Conservation (phyloP, 164 flowering plant species). For the Macadamia integrifolia region DNA sequence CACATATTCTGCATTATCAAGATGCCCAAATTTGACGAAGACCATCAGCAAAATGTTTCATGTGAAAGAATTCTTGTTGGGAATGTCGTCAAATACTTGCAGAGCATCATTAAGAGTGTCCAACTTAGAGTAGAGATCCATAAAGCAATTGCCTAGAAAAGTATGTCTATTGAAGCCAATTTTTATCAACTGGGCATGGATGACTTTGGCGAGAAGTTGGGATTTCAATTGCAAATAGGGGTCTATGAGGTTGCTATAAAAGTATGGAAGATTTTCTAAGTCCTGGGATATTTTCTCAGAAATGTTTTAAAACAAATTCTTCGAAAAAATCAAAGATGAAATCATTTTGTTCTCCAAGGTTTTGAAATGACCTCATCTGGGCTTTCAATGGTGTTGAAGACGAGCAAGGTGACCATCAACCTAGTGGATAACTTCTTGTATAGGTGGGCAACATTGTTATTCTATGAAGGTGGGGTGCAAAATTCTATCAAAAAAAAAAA, state of each 20-base stretch:
- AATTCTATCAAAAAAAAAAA: no score
- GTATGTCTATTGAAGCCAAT: constrained; percentile 36
- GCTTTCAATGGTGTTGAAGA: constrained; percentile 44
- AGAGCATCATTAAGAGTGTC: constrained; percentile 27
- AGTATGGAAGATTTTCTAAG: constrained; percentile 20
- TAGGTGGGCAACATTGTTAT: constrained; percentile 60
- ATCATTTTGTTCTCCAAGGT: neutral
- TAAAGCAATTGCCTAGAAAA: constrained; percentile 48
- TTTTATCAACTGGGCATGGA: constrained; percentile 59
- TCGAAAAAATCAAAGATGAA: neutral
- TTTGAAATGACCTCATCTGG: constrained; percentile 4
- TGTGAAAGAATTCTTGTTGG: constrained; percentile 31
- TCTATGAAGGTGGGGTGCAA: constrained; percentile 43
- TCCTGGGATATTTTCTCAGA: constrained; percentile 5
- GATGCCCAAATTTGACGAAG: constrained; percentile 13
- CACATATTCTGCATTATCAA: constrained; percentile 24
- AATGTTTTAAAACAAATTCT: constrained; percentile 22
- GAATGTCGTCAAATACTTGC: constrained; percentile 27
- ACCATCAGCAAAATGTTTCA: constrained; percentile 54
- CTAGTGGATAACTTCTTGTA: constrained; percentile 69
- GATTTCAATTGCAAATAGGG: constrained; percentile 32
- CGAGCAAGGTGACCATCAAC: constrained; percentile 47
- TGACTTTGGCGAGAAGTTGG: constrained; percentile 18
- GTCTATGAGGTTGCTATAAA: constrained; percentile 31
- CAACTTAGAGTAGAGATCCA: constrained; percentile 34